Conservation (phyloP, 805 yeast genomes). For the Hanseniaspora pseudoguilliermondii region DNA sequence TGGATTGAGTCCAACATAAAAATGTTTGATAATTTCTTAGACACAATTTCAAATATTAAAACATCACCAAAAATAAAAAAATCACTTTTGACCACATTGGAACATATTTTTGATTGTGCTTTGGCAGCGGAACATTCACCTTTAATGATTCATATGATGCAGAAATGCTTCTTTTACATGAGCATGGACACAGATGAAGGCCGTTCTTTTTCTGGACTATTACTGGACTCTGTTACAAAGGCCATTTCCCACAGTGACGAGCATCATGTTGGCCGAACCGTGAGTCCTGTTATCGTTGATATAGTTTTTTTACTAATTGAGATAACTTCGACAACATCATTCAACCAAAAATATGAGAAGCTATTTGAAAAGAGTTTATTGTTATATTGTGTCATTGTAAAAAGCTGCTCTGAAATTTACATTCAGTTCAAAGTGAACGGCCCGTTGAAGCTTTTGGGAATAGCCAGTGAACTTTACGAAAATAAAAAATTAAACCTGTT, state of each 20-base stretch:
- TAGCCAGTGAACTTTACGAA: background rate
- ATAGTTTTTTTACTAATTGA: background rate
- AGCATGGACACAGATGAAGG: background rate
- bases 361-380: constrained; percentile 1
- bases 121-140: background rate
- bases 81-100: background rate
- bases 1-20: constrained; percentile 5
- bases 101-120: background rate
- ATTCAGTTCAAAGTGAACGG: background rate
- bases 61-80: background rate
- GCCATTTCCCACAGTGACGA: background rate
- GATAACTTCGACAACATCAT: background rate
- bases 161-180: background rate
- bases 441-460: background rate
- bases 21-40: constrained; percentile 1
- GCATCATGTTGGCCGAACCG: too few species aligned
- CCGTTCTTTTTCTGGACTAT: background rate
- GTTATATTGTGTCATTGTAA: background rate
- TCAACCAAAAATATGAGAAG: background rate
- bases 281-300: background rate
- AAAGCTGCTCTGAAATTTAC: background rate
- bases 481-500: background rate
- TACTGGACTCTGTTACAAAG: background rate
- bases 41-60: background rate
- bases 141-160: background rate